phyloP scores from a whole-genome alignment of 768 basidiomycete genomes.

The Phlegmacium glaucopus region DNA sequence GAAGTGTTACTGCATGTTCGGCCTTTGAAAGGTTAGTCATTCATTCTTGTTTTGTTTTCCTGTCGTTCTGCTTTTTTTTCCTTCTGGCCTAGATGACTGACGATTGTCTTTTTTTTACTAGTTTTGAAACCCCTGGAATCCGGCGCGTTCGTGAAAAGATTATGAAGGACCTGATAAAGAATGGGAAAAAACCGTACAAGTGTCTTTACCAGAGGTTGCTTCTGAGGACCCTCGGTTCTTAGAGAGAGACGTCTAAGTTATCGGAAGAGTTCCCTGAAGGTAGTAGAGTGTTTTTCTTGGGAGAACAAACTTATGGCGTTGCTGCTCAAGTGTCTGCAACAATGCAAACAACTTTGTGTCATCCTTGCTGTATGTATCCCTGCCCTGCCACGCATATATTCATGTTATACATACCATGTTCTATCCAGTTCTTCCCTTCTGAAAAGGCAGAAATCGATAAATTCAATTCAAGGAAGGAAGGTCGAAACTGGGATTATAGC shows the following conservation, averaged over 20 bases:
- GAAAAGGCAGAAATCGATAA: constrained; percentile 77
- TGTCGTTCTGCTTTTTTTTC: no score
- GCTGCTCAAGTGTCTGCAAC: constrained; percentile 86
- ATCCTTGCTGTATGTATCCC: constrained; percentile 68
- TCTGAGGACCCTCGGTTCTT: constrained; percentile 88
- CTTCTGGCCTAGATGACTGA: no score
- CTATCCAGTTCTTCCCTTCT: constrained; percentile 85
- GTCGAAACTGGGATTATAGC: no score
- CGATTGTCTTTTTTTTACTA: constrained; percentile 26
- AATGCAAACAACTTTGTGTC: constrained; percentile 67
- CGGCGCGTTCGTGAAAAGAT: constrained; percentile 92
- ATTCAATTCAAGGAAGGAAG: constrained; percentile 86
- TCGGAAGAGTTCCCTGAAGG: constrained; percentile 89
- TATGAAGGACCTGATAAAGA: constrained; percentile 85
- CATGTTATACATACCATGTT: not conserved
- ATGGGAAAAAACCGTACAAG: constrained; percentile 82
- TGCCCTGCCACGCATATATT: not conserved
- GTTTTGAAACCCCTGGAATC: constrained; percentile 87
- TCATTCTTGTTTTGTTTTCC: no score
- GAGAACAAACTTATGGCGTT: constrained; percentile 92
- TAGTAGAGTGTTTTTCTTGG: constrained; percentile 97
- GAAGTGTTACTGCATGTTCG: constrained; percentile 85
- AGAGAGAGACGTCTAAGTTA: constrained; percentile 80
- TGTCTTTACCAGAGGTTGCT: constrained; percentile 73
- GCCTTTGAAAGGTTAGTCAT: constrained; percentile 83